Conservation (phyloP, 2,329 filamentous ascomycete species). For the Fusarium miscanthi region DNA sequence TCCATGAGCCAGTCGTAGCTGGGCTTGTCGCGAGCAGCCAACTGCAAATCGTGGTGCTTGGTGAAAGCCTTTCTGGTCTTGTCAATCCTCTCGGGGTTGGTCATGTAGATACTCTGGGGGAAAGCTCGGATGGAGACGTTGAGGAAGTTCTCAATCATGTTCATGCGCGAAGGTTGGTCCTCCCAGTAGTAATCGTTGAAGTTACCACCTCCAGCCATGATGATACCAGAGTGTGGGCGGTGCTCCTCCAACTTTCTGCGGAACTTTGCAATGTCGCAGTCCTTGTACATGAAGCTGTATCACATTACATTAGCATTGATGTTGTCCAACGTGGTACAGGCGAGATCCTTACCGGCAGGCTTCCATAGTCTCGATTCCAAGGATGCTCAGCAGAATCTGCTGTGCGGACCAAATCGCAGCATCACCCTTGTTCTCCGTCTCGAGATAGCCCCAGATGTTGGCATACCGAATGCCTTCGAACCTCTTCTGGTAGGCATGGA, state of each 20-base stretch:
- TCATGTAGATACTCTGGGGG: conserved; percentile 44
- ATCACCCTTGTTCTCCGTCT: conserved; percentile 46
- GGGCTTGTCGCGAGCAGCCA: conserved; percentile 43
- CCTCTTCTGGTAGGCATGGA: conserved; percentile 42
- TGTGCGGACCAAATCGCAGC: conserved; percentile 46
- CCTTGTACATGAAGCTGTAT: conserved; percentile 41
- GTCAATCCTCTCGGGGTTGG: conserved; percentile 37
- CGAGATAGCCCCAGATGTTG: conserved; percentile 47
- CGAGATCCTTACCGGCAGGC: conserved; percentile 39
- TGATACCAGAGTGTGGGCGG: conserved; percentile 44
- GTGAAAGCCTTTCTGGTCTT: conserved; percentile 33
- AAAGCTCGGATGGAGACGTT: conserved; percentile 42
- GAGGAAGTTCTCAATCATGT: conserved; percentile 43
- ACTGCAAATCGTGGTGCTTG: conserved; percentile 41
- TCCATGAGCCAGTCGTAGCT: conserved; percentile 45
- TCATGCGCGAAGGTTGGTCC: conserved; percentile 46
- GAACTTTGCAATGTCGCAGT: conserved; percentile 41
- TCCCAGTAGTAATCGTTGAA: conserved; percentile 47
- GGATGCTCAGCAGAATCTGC: conserved; percentile 42
- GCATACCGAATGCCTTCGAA: conserved; percentile 42
- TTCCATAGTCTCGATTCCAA: conserved; percentile 45
- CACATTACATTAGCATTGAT: conserved; percentile 23
- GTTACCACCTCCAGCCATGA: conserved; percentile 45
- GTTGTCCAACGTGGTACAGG: conserved; percentile 7
- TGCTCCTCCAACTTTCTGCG: conserved; percentile 38